Percentiles rank a stretch among this genome's conserved stretches.
These are phyloP conservation scores for Echites panduratus DNA, from an alignment of 257 asterid genomes.

Conservation along the genomic window DNA sequence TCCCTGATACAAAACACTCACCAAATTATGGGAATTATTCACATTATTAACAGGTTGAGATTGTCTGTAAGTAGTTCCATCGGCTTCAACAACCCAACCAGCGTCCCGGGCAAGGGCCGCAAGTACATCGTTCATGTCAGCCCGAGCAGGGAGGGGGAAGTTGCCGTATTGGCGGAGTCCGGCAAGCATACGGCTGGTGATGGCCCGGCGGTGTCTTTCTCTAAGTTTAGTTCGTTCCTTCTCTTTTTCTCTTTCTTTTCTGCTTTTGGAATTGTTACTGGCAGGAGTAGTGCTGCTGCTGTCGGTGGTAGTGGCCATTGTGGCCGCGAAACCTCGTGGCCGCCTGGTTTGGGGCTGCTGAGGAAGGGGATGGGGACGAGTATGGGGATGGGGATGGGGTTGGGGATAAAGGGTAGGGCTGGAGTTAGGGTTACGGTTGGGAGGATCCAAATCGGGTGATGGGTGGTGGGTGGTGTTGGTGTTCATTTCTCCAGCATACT, in stretches of 20 bases:
- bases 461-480: slow-evolving; percentile 14
- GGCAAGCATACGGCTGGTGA: slow-evolving; percentile 68
- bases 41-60: slow-evolving; percentile 29
- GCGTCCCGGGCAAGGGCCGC: slow-evolving; percentile 75
- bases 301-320: slow-evolving; percentile 27
- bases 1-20: slow-evolving; percentile 18
- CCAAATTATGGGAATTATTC: slow-evolving; percentile 35
- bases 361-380: slow-evolving; percentile 11
- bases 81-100: slow-evolving; percentile 61
- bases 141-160: slow-evolving; percentile 65
- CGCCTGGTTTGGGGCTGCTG: slow-evolving; percentile 43
- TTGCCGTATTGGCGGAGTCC: slow-evolving; percentile 76
- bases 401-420: slow-evolving; percentile 23
- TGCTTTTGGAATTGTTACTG: slow-evolving; percentile 25
- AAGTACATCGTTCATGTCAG: slow-evolving; percentile 79
- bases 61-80: slow-evolving; percentile 64
- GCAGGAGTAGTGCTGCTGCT: slow-evolving; percentile 13
- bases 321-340: slow-evolving; percentile 76
- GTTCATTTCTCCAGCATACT: slow-evolving; percentile 36
- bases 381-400: slow-evolving; percentile 14
- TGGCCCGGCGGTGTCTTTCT: slow-evolving; percentile 74
- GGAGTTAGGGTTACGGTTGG: background rate
- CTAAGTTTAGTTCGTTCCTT: slow-evolving; percentile 70
- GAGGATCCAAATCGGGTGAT: slow-evolving; percentile 34
- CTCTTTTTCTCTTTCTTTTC: slow-evolving; percentile 70